Evolutionary conservation across 768 basidiomycete genomes (phyloP), one percentile per base, ranked within the genome.

Genomic region (Suillus alpinus): DNA sequence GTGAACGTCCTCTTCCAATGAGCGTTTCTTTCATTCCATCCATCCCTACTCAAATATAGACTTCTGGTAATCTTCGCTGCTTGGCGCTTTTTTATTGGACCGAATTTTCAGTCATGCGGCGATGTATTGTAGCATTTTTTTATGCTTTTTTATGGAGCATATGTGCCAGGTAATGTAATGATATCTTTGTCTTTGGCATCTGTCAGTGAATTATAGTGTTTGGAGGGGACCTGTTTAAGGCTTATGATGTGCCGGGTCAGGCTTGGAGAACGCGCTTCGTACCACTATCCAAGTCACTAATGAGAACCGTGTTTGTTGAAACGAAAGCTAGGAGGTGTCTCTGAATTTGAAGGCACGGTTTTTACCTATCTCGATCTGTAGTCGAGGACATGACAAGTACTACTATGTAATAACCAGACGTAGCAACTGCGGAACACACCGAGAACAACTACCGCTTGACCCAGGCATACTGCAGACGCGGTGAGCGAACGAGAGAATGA

Each of bases 371-470:
- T 26, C 26, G 3, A 26, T 26, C 26, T 26, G 26, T 26, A 26
- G 26, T 26, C 26, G 26, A 26, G 26, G 26, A 26, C 26, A 26
- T 26, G 26, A 26, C 26, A 26, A 26, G 26, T 26, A 3, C 1
- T 26, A 26, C 26, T 26, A 26, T 26, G 46, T 3, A n/a, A 47
- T 6, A 29, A 47, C 26, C 6, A 29, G 23, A 55, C 4, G 23
- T 23, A 55, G 4, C 16, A 6, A 53, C 51, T 36, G 20, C 3
- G 6, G 1, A 20, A 36, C 7, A 36, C 3, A 4, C n/a, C 18
- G 16, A 20, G 1, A 16, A 53, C 16, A 9, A 67, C 76, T 80
- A 97, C 74, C 95, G 92, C 80, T 95, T 98, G 88, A 97, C 94
- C 96, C 95, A 98, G 61, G 93, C 79, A 67, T 92, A 91, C 92